Percentiles rank a stretch among this genome's conserved stretches.
phyloP scores from a whole-genome alignment of 495 filamentous ascomycete species.

The Daldinia decipiens region DNA sequence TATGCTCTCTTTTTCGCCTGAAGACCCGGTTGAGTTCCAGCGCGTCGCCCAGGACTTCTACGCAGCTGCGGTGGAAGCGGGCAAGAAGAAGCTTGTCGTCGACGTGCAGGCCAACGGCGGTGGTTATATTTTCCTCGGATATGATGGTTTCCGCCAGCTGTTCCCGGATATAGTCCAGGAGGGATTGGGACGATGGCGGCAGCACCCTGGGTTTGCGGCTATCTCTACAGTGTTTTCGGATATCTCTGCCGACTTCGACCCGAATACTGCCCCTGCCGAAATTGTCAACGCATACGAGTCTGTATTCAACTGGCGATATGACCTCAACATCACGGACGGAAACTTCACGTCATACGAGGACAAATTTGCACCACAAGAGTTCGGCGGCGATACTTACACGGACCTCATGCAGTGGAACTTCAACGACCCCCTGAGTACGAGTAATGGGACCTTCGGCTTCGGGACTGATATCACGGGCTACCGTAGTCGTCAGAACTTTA shows the following conservation, averaged over 20 bases:
- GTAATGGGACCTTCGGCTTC: conserved; percentile 52
- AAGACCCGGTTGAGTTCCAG: conserved; percentile 51
- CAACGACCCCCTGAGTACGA: conserved; percentile 51
- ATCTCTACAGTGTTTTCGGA: conserved; percentile 47
- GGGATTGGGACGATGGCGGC: conserved; percentile 48
- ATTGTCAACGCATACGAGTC: conserved; percentile 47
- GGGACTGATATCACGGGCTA: conserved; percentile 58
- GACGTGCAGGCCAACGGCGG: conserved; percentile 64
- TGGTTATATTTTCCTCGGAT: conserved; percentile 59
- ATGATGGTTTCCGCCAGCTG: conserved; percentile 58
- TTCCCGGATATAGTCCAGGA: conserved; percentile 57
- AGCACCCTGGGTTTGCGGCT: conserved; percentile 48
- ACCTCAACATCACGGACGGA: conserved; percentile 48
- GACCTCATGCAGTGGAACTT: conserved; percentile 54
- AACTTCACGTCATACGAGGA: conserved; percentile 51
- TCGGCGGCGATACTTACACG: conserved; percentile 50
- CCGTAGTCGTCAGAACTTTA: conserved; percentile 51
- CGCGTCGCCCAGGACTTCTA: conserved; percentile 55
- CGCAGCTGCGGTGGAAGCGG: conserved; percentile 49
- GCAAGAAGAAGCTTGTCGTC: conserved; percentile 63
- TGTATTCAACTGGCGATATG: conserved; percentile 54
- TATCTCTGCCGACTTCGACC: conserved; percentile 46
- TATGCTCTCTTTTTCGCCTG: conserved; percentile 43
- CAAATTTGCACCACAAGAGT: conserved; percentile 51
- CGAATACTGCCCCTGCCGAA: conserved; percentile 39